Percentiles rank a stretch among this genome's conserved stretches.
Conservation (phyloP, 1,139 yeast genomes). For the Lodderomyces pseudojiufengensis region DNA sequence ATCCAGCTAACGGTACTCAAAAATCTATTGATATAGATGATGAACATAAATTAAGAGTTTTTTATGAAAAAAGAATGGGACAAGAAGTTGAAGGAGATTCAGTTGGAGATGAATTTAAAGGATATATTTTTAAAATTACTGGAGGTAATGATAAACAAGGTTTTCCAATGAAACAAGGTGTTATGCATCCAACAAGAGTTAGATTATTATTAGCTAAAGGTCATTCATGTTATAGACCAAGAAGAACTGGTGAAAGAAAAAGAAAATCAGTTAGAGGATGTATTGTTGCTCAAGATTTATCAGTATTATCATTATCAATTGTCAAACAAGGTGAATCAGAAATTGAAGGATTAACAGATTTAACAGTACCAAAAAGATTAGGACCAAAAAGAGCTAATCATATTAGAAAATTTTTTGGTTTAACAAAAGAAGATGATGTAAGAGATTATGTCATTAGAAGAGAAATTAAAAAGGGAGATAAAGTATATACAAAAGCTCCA, state of each 20-base stretch:
- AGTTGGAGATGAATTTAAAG: conserved; percentile 98
- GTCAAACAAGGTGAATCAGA: conserved; percentile 97
- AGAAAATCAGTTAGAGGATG: conserved; percentile 99
- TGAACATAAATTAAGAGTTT: conserved; percentile 97
- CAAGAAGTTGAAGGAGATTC: conserved; percentile 99
- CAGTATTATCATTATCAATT: conserved; percentile 89
- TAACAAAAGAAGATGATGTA: conserved; percentile 95
- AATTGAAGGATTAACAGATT: conserved; percentile 93
- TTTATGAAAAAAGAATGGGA: conserved; percentile 99
- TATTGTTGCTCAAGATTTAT: conserved; percentile 95
- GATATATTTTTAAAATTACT: conserved; percentile 96
- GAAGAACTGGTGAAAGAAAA: conserved; percentile 99
- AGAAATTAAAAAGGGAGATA: conserved; percentile 96
- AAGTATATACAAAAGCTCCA: conserved; percentile 99
- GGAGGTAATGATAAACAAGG: conserved; percentile 99
- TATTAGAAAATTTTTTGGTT: conserved; percentile 99
- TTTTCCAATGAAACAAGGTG: conserved; percentile 99
- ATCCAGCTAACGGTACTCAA: conserved; percentile 99
- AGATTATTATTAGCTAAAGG: conserved; percentile 92
- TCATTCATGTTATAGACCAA: conserved; percentile 99
- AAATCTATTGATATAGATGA: conserved; percentile 97
- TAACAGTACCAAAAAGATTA: conserved; percentile 95
- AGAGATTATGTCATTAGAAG: conserved; percentile 96
- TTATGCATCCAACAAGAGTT: conserved; percentile 99
- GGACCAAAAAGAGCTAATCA: conserved; percentile 99